Evolutionary conservation across 2,329 filamentous ascomycete genomes (phyloP).

Genomic region (Botryotinia convoluta): DNA sequence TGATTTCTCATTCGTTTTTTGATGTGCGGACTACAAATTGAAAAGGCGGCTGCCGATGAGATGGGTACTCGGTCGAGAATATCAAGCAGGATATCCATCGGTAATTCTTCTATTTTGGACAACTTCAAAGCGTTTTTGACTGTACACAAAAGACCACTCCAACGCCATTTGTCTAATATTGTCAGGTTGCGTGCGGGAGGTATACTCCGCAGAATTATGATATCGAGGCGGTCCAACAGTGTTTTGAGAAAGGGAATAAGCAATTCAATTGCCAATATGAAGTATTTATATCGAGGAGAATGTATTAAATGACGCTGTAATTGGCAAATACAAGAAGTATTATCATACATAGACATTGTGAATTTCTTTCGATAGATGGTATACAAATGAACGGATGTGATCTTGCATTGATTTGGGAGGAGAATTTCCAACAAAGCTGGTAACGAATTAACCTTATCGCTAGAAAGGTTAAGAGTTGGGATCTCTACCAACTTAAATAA

Average conservation of each 20-base stretch:
- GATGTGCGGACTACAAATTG: not conserved
- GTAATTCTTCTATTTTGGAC: not conserved
- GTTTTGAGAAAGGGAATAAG: not conserved
- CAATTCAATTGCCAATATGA: not conserved
- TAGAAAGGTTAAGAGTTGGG: not conserved
- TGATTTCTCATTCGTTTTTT: not conserved
- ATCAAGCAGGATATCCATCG: not conserved
- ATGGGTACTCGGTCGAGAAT: not conserved
- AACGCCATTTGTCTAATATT: not conserved
- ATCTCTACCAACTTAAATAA: not conserved
- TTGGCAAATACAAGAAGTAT: not conserved
- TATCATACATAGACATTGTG: not conserved
- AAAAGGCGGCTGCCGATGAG: not conserved
- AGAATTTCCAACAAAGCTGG: not conserved
- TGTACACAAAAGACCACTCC: not conserved
- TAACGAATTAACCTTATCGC: not conserved
- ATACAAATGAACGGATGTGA: not conserved
- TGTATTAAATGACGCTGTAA: not conserved
- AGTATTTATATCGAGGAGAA: not conserved
- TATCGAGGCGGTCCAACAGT: not conserved
- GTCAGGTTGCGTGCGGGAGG: not conserved
- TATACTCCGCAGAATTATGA: not conserved
- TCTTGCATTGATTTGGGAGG: not conserved
- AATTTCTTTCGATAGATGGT: not conserved
- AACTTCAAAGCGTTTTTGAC: not conserved